Conservation (phyloP, 768 basidiomycete species). For the Leccinum obscurum region DNA sequence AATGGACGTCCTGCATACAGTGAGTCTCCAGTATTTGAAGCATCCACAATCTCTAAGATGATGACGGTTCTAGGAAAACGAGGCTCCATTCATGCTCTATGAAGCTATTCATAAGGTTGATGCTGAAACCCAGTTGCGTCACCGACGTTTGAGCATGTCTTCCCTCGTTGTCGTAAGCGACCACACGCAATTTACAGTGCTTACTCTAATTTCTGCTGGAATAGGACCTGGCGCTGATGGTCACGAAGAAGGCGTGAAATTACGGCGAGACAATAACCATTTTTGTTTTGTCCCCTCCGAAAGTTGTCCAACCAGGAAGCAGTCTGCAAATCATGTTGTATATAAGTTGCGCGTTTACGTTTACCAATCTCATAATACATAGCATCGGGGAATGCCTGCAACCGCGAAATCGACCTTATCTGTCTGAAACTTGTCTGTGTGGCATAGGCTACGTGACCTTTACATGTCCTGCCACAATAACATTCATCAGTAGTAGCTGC, state of each 20-base stretch:
- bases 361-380: neutral
- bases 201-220: constrained; percentile 4
- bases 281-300: neutral
- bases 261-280: neutral
- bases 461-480: too few relatives aligned
- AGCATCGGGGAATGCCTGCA: neutral
- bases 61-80: constrained; percentile 14
- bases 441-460: too few relatives aligned
- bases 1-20: neutral
- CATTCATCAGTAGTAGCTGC: too few relatives aligned
- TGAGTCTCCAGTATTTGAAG: constrained; percentile 2
- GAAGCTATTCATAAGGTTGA: constrained; percentile 10
- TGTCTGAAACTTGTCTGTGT: too few relatives aligned
- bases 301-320: neutral
- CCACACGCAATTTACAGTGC: neutral
- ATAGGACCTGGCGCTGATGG: constrained; percentile 28
- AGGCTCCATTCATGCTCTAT: neutral
- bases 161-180: constrained; percentile 25
- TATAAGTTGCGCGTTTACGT: neutral
- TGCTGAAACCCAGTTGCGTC: constrained; percentile 2
- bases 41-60: neutral
- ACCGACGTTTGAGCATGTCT: constrained; percentile 19
- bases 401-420: too few relatives aligned
- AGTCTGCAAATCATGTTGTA: neutral
- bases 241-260: constrained; percentile 6